These are phyloP conservation scores for Epichloe festucae DNA, from an alignment of 2,329 filamentous ascomycete species.

Conservation along the genomic window DNA sequence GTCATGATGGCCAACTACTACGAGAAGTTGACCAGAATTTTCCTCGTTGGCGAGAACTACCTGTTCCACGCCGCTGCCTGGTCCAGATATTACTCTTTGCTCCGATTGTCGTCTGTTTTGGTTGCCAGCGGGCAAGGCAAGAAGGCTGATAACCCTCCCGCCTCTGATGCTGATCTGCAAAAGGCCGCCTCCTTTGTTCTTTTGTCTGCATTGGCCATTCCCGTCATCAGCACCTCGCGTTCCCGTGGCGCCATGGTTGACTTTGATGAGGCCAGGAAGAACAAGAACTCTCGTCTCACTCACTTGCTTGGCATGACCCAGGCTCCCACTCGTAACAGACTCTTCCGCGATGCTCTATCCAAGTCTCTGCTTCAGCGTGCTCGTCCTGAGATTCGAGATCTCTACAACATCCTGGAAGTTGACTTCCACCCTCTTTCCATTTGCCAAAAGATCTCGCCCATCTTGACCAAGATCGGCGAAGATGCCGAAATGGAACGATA, in stretches of 20 bases:
- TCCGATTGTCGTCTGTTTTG: constrained; percentile 76
- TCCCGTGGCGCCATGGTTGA: constrained; percentile 93
- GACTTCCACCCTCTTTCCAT: constrained; percentile 98
- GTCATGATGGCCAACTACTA: constrained; percentile 99
- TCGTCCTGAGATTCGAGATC: constrained; percentile 84
- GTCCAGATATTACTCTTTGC: constrained; percentile 93
- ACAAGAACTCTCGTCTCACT: constrained; percentile 95
- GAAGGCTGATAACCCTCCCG: constrained; percentile 88
- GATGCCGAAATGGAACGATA: constrained; percentile 97
- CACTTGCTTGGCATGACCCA: constrained; percentile 89
- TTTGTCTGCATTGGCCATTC: constrained; percentile 89
- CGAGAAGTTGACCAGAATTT: constrained; percentile 96
- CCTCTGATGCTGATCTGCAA: constrained; percentile 80
- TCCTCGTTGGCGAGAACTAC: constrained; percentile 98
- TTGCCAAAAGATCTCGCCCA: constrained; percentile 97
- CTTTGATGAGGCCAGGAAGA: constrained; percentile 93
- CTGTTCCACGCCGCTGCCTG: constrained; percentile 97
- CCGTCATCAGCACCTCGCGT: constrained; percentile 95
- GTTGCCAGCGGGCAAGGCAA: constrained; percentile 75
- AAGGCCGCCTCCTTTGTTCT: constrained; percentile 93
- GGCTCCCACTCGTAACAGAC: constrained; percentile 72
- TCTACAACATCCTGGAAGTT: constrained; percentile 98
- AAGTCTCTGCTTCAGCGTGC: constrained; percentile 90
- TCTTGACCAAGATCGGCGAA: constrained; percentile 81
- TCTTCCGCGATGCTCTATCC: constrained; percentile 93